Conservation (phyloP, 2,329 filamentous ascomycete species). For the Pseudopyricularia cyperi region DNA sequence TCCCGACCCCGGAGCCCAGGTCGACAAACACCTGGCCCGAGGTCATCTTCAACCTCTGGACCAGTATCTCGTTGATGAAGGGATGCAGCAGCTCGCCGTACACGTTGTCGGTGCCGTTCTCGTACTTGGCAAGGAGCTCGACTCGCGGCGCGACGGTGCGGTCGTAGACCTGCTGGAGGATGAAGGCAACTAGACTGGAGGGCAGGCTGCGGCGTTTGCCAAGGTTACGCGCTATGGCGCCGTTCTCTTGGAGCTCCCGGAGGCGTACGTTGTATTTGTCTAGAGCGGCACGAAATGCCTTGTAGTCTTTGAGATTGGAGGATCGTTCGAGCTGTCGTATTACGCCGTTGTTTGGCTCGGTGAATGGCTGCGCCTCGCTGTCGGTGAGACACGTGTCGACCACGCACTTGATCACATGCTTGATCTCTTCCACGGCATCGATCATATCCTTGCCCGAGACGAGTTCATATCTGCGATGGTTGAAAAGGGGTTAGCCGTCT, state of each 20-base stretch:
- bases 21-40: constrained; percentile 86
- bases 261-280: constrained; percentile 66
- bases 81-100: constrained; percentile 86
- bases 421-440: constrained; percentile 62
- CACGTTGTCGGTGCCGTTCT: constrained; percentile 83
- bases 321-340: constrained; percentile 67
- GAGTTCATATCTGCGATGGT: constrained; percentile 48
- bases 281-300: constrained; percentile 61
- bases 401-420: constrained; percentile 55
- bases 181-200: constrained; percentile 61
- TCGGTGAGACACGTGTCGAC: constrained; percentile 67
- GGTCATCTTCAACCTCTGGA: constrained; percentile 60
- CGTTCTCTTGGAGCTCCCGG: constrained; percentile 50
- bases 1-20: constrained; percentile 88
- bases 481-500: constrained; percentile 4
- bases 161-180: constrained; percentile 79
- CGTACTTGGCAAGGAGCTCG: constrained; percentile 70
- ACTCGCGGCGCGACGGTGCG: constrained; percentile 85
- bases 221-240: constrained; percentile 60
- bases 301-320: constrained; percentile 47
- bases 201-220: constrained; percentile 56
- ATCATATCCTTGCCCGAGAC: constrained; percentile 69
- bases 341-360: constrained; percentile 60
- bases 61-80: constrained; percentile 73
- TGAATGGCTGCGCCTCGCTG: constrained; percentile 53